phyloP scores from a whole-genome alignment of 75 land plant species.

The Sequoia sempervirens region DNA sequence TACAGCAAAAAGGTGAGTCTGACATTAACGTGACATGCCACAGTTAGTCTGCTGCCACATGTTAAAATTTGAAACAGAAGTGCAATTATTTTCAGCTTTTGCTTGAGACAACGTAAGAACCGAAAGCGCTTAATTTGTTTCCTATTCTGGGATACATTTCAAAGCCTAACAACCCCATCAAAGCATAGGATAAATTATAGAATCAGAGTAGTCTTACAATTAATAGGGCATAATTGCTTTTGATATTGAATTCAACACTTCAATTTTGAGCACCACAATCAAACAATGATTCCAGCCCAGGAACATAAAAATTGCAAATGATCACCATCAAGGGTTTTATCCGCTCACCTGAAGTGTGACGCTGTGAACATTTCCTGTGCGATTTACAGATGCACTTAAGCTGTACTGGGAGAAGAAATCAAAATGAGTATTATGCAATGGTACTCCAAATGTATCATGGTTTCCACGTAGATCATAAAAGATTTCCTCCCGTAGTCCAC shows the following conservation, averaged over 20 bases:
- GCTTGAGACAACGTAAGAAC: neutral
- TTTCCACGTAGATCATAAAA: slow-evolving; percentile 96
- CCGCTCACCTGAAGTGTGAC: slow-evolving; percentile 72
- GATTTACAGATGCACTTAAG: slow-evolving; percentile 58
- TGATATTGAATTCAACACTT: neutral
- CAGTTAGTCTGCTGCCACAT: neutral
- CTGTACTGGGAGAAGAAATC: slow-evolving; percentile 85
- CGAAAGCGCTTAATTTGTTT: neutral
- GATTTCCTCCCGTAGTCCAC: slow-evolving; percentile 62
- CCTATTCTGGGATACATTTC: neutral
- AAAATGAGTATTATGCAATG: slow-evolving; percentile 41
- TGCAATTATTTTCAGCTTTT: neutral
- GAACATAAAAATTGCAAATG: neutral
- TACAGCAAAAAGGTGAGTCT: neutral
- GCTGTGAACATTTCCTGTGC: slow-evolving; percentile 64
- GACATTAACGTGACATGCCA: no score
- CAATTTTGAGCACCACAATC: neutral
- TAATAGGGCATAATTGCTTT: neutral
- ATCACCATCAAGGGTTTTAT: neutral
- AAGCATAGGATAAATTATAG: neutral
- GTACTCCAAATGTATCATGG: slow-evolving; percentile 97
- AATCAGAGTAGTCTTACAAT: neutral
- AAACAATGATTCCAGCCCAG: neutral
- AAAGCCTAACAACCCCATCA: neutral
- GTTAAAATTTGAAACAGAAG: neutral